Conservation (phyloP, 805 yeast genomes). For the Yamadazyma insecticola region DNA sequence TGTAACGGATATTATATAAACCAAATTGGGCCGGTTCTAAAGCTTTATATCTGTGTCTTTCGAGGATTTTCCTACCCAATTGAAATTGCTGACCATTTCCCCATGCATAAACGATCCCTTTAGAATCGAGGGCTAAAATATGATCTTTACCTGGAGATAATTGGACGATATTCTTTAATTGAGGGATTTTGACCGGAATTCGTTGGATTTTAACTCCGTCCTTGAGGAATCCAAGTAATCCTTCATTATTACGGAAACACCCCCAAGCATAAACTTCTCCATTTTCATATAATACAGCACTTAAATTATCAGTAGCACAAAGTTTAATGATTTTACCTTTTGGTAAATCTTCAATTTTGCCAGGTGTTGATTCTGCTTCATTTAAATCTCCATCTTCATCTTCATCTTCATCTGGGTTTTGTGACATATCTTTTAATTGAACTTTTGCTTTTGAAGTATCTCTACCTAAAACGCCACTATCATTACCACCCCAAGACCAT, state of each 20-base stretch:
- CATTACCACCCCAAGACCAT: conserved; percentile 99
- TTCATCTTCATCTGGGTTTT: conserved; percentile 52
- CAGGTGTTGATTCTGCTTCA: conserved; percentile 87
- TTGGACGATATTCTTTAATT: conserved; percentile 67
- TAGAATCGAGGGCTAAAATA: conserved; percentile 72
- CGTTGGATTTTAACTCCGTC: conserved; percentile 54
- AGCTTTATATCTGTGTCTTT: conserved; percentile 67
- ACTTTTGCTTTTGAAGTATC: conserved; percentile 64
- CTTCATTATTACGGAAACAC: conserved; percentile 90
- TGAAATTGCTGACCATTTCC: conserved; percentile 95
- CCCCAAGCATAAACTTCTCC: conserved; percentile 99
- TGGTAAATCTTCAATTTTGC: conserved; percentile 64
- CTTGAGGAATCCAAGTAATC: conserved; percentile 76
- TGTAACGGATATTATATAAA: conserved; percentile 66
- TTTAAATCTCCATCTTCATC: conserved; percentile 80
- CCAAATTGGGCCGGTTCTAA: conserved; percentile 83
- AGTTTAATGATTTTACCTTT: conserved; percentile 60
- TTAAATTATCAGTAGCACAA: conserved; percentile 89
- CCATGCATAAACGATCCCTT: conserved; percentile 93
- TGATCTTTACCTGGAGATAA: conserved; percentile 94
- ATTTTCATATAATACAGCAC: conserved; percentile 70
- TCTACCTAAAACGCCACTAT: conserved; percentile 87
- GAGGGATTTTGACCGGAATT: conserved; percentile 59
- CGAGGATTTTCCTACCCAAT: conserved; percentile 81
- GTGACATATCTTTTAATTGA: conserved; percentile 57